These are phyloP conservation scores for Brettanomyces nanus DNA, from an alignment of 805 yeast genomes.

Conservation along the genomic window DNA sequence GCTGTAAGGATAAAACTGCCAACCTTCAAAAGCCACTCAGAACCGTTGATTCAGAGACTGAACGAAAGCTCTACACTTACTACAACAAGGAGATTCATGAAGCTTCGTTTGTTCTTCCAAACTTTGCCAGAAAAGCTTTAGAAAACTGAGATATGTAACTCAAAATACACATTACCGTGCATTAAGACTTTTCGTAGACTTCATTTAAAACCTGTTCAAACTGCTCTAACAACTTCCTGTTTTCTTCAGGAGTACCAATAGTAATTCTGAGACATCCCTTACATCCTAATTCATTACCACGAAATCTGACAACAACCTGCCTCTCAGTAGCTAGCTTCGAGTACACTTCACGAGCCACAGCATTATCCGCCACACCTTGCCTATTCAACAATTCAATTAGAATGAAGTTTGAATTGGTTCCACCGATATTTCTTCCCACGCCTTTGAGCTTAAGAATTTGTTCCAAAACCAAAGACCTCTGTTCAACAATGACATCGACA, in stretches of 20 bases:
- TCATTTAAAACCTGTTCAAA: slow-evolving; percentile 15
- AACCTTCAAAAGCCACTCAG: slow-evolving; percentile 66
- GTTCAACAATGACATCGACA: slow-evolving; percentile 41
- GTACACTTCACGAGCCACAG: slow-evolving; percentile 60
- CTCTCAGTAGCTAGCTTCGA: slow-evolving; percentile 59
- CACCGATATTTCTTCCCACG: slow-evolving; percentile 73
- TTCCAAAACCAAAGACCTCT: slow-evolving; percentile 47
- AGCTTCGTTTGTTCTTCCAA: slow-evolving; percentile 88
- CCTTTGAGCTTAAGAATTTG: slow-evolving; percentile 50
- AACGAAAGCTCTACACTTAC: slow-evolving; percentile 61
- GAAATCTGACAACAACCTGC: slow-evolving; percentile 78
- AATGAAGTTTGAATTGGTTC: slow-evolving; percentile 78
- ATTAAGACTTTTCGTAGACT: not conserved
- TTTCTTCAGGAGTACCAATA: slow-evolving; percentile 78
- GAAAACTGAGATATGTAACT: not conserved
- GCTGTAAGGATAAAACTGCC: slow-evolving; percentile 64
- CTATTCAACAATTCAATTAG: slow-evolving; percentile 62
- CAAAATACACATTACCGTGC: not conserved
- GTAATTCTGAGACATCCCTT: slow-evolving; percentile 81
- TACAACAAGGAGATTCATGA: slow-evolving; percentile 78
- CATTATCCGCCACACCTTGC: slow-evolving; percentile 57
- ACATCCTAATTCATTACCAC: slow-evolving; percentile 90
- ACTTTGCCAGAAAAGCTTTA: slow-evolving; percentile 58
- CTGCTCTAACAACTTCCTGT: slow-evolving; percentile 39
- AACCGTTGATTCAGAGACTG: slow-evolving; percentile 52